phyloP scores from a whole-genome alignment of 1,284 basidiomycete species.

The Sporisorium scitamineum region DNA sequence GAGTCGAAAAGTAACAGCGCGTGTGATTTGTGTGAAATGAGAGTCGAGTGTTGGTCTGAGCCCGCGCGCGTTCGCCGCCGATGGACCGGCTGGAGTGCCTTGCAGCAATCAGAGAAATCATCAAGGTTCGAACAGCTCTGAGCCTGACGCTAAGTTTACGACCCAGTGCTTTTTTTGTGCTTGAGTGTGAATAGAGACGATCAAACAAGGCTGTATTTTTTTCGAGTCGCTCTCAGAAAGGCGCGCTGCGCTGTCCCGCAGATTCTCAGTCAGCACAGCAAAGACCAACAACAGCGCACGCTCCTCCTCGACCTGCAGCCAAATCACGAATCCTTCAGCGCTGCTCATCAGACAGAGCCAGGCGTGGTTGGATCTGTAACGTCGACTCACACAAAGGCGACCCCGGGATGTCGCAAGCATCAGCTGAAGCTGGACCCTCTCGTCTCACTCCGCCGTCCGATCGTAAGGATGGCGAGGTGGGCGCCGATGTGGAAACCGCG shows the following conservation, averaged over 20 bases:
- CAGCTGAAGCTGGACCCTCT: slow-evolving; percentile 27
- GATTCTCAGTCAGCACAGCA: too few species aligned
- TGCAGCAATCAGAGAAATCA: not conserved
- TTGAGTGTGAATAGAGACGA: not conserved
- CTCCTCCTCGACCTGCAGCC: too few species aligned
- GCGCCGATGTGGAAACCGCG: not conserved
- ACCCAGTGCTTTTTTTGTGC: not conserved
- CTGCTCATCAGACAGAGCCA: too few species aligned
- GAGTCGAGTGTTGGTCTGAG: slow-evolving; percentile 1
- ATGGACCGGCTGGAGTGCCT: not conserved
- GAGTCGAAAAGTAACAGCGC: slow-evolving; percentile 1
- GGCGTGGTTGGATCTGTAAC: too few species aligned
- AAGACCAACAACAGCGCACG: not conserved
- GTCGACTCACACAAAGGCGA: not conserved
- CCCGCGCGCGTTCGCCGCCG: not conserved
- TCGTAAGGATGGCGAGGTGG: not conserved
- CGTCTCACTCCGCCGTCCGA: slow-evolving; percentile 15
- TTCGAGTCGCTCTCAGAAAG: slow-evolving; percentile 1
- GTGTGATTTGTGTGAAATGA: slow-evolving; percentile 4
- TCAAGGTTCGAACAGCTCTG: not conserved
- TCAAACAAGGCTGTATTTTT: not conserved
- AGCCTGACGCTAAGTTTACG: not conserved
- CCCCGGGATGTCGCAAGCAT: slow-evolving; percentile 1
- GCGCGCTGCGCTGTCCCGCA: too few species aligned
- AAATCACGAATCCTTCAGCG: not conserved